Base-by-base conservation (phyloP, 1,139 yeast species). In the Arxiozyma slooffiae region DNA sequence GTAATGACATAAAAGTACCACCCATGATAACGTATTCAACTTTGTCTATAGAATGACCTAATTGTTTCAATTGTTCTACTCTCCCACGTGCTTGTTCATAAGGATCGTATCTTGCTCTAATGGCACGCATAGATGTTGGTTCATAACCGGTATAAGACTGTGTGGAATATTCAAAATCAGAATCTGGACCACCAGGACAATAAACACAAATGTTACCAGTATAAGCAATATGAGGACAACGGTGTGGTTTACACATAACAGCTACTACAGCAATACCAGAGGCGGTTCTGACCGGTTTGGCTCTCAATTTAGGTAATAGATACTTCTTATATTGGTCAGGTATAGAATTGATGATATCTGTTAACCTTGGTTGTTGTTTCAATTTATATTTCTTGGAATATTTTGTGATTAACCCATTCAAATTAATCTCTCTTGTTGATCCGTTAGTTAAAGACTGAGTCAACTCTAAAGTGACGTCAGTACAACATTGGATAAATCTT, bases 141-240 rank as follows among this genome's bases (percentile, higher is more conserved):
- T 92, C 99, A 64, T 94, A 92, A 41, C 99, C 99, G 0, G 99
- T 92, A 64, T 92, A 92, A 2, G 97, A 89, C 69, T 92, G 99
- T 2, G 99, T 92, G 1, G 96, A 87, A 67, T 92, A 92, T 66
- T 92, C 99, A 64, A 92, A 92, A 71, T 92, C 99, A 1, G 95
- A 85, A 67, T 92, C 99, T 1, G 99, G 99, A 1, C 99, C 99
- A 53, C 99, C 99, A 5, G 99, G 99, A 71, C 99, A 92, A 67
- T 92, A 92, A 18, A 92, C 98, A 74, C 99, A 92, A 55, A 92
- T 92, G 63, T 92, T 92, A 54, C 99, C 99, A 0, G 99, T 92
- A 67, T 92, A 94, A 36, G 98, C 97, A 63, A 92, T 94, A 68
- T 92, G 99, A 36, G 99, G 99, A 71, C 99, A 92, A 72, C 99